These are phyloP conservation scores for Stephania cephalantha DNA, from an alignment of 164 flowering plant species.

Conservation along the genomic window DNA sequence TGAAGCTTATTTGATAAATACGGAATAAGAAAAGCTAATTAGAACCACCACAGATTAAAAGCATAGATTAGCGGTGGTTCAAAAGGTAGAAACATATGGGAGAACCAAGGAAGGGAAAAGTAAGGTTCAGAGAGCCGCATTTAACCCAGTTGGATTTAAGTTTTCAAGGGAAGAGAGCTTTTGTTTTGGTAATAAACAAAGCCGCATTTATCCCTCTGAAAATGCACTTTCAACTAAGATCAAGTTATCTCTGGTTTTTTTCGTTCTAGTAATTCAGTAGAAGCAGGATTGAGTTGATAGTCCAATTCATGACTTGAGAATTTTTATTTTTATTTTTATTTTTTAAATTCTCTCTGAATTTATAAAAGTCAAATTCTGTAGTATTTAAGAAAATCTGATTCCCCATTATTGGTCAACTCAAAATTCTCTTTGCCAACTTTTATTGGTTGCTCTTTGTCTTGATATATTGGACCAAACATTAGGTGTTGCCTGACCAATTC, in stretches of 20 bases:
- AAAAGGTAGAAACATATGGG: too few relatives aligned
- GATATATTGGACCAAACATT: not conserved
- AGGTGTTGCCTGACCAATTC: not conserved
- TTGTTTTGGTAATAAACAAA: not conserved
- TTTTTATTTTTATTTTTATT: too few relatives aligned
- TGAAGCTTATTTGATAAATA: too few relatives aligned
- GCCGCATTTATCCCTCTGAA: not conserved
- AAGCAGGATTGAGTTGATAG: not conserved
- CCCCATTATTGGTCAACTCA: not conserved
- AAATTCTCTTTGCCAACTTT: not conserved
- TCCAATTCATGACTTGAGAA: not conserved
- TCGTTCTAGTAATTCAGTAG: not conserved
- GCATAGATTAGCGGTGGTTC: too few relatives aligned
- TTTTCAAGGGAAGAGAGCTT: not conserved
- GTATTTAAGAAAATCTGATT: not conserved
- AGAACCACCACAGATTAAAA: too few relatives aligned
- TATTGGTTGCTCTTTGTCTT: not conserved
- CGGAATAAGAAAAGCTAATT: too few relatives aligned
- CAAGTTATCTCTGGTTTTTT: not conserved
- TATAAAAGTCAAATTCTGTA: too few relatives aligned
- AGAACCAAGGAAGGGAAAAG: too few relatives aligned
- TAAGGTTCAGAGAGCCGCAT: not conserved
- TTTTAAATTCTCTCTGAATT: too few relatives aligned
- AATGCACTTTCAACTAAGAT: not conserved
- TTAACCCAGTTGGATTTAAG: not conserved